These are phyloP conservation scores for Cocos nucifera DNA, from an alignment of 176 grass and related monocot species.

Conservation along the genomic window DNA sequence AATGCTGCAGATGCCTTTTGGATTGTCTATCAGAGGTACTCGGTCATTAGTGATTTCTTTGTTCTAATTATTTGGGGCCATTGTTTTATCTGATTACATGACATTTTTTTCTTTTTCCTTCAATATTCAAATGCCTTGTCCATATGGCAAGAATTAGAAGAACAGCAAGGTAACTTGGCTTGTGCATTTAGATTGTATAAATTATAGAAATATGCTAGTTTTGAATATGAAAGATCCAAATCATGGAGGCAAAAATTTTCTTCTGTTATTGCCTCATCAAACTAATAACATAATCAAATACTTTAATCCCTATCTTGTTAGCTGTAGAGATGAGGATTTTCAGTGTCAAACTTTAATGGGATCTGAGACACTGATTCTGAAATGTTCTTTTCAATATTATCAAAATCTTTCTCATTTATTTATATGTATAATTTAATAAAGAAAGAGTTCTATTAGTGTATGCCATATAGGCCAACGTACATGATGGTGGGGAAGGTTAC, in stretches of 20 bases:
- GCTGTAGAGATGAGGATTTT: too few relatives aligned
- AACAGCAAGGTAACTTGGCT: slow-evolving; percentile 1
- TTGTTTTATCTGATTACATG: too few relatives aligned
- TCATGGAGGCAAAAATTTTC: too few relatives aligned
- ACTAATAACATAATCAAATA: too few relatives aligned
- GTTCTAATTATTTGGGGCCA: neutral
- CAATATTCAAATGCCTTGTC: neutral
- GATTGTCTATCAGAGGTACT: slow-evolving; percentile 79
- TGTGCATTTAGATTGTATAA: neutral
- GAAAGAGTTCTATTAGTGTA: neutral
- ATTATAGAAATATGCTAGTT: neutral
- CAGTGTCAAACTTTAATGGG: too few relatives aligned
- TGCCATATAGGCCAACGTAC: neutral
- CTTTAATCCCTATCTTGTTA: too few relatives aligned
- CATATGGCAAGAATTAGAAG: neutral
- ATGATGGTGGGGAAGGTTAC: slow-evolving; percentile 15
- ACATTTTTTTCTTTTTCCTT: slow-evolving; percentile 1
- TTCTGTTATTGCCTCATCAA: too few relatives aligned
- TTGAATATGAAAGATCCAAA: too few relatives aligned
- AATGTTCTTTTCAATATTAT: too few relatives aligned
- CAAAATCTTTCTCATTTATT: too few relatives aligned
- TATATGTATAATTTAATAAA: too few relatives aligned
- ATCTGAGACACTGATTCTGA: too few relatives aligned
- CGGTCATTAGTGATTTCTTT: neutral
- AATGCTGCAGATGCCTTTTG: slow-evolving; percentile 75